A percentile compares a stretch with the other conserved stretches of the same genome.
Conservation (phyloP, 2,329 filamentous ascomycete genomes). For the Stemphylium lycopersici region DNA sequence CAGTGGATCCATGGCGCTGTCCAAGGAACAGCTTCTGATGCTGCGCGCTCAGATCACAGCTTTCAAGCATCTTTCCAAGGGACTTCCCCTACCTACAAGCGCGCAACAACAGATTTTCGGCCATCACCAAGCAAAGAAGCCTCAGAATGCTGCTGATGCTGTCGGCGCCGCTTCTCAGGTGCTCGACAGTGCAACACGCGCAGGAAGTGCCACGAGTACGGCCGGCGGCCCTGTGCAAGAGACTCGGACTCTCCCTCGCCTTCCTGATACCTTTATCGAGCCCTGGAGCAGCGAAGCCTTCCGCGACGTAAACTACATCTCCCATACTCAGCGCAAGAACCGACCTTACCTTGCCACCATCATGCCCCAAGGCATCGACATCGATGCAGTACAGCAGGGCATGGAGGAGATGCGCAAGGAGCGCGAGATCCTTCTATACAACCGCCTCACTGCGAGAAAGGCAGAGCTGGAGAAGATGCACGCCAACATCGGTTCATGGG, state of each 20-base stretch:
- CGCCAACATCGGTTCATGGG: constrained; percentile 86
- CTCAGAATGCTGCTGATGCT: constrained; percentile 47
- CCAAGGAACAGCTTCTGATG: constrained; percentile 75
- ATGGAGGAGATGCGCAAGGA: constrained; percentile 73
- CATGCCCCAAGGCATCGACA: constrained; percentile 86
- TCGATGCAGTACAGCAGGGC: constrained; percentile 62
- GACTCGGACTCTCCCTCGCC: constrained; percentile 41
- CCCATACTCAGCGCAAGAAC: constrained; percentile 77
- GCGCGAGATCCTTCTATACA: constrained; percentile 86
- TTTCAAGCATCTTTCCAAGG: constrained; percentile 89
- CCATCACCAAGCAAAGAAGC: constrained; percentile 66
- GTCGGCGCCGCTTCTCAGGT: constrained; percentile 56
- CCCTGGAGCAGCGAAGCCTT: constrained; percentile 51
- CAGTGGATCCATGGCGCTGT: constrained; percentile 30
- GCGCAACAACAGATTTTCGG: constrained; percentile 85
- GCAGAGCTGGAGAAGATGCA: constrained; percentile 82
- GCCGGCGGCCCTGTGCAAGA: constrained; percentile 47
- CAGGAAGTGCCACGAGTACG: constrained; percentile 43
- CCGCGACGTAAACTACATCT: constrained; percentile 74
- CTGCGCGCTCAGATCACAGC: constrained; percentile 87
- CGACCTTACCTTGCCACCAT: constrained; percentile 84
- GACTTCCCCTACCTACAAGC: constrained; percentile 76
- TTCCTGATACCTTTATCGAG: constrained; percentile 61
- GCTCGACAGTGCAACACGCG: constrained; percentile 58
- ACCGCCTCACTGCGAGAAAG: constrained; percentile 84